phyloP scores from a whole-genome alignment of 441 rosid species.

The Omphalea diandra region DNA sequence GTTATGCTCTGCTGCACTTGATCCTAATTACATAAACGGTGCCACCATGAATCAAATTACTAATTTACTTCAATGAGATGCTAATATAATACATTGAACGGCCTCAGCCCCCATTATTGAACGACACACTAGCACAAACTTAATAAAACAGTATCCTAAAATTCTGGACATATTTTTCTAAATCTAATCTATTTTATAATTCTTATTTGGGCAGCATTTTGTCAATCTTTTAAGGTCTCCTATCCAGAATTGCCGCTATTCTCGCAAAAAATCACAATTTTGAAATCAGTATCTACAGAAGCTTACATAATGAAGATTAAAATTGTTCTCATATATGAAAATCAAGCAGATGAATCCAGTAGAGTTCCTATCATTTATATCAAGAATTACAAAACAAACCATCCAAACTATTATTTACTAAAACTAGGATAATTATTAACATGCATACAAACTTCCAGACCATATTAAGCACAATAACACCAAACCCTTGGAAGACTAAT shows the following conservation, averaged over 20 bases:
- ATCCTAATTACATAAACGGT: constrained; percentile 37
- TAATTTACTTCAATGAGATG: background rate
- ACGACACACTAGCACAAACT: background rate
- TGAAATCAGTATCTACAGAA: background rate
- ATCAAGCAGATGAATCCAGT: constrained; percentile 5
- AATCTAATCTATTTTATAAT: background rate
- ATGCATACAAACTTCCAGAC: background rate
- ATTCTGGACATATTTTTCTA: background rate
- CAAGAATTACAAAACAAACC: background rate
- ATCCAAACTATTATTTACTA: background rate
- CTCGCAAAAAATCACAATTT: constrained; percentile 1
- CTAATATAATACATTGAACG: background rate
- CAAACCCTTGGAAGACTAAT: constrained; percentile 5
- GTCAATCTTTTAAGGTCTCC: background rate
- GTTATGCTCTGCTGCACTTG: constrained; percentile 32
- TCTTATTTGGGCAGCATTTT: background rate
- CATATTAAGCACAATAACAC: background rate
- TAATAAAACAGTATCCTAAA: background rate
- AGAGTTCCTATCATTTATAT: background rate
- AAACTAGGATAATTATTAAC: background rate
- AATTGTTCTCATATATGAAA: background rate
- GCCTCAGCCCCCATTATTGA: background rate
- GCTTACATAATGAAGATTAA: background rate
- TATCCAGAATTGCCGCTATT: background rate
- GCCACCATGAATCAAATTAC: constrained; percentile 11